Base-by-base conservation (phyloP, 176 grass and related monocot genomes). In the Cenchrus purpureus region DNA sequence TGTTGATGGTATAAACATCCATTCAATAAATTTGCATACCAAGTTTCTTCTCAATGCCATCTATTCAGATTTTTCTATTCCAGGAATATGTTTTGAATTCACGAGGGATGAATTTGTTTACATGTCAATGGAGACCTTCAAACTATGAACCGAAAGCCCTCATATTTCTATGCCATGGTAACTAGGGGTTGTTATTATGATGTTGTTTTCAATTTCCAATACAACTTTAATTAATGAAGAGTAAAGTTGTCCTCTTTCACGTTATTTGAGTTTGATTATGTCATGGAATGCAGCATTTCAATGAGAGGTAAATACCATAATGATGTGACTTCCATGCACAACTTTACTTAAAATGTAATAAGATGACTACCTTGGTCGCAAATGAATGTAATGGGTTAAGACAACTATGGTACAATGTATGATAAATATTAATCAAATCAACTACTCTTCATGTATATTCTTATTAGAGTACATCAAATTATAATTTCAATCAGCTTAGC, bases 121-220 rank as follows among this genome's bases (percentile, higher is more conserved):
- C 89, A 58, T 97, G 94, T 29, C 85, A 66, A 59, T 97, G 94
- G 94, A 55, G 76, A 37, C 94, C 91, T 20, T 57, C 49, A 32
- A 74, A 88, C 8, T 1, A 6, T 77, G 80, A 94, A 32, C 85
- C 91, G 0, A 97, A 87, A 92, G 94, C 94, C 53, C 32, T 97
- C 12, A 61, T 97, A 50, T 97, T 97, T 85, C 11, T 97, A 6
- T 97, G 91, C 11, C 91, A 97, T 70, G 91, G 94, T 97, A 90
- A 73, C 12, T 46, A 55, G 44, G 7, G 0, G 20, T 19, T 70
- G 4, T 12, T 70, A 6, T 58, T 67, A 43, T 25, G 42, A n/a
- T 19, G 15, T 4, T 50, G 1, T 8, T 28, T 68, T 60, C 6
- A 59, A 4, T 52, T 63, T 75, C 4, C 7, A 67, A 51, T 32